Percentiles rank a stretch among this genome's conserved stretches.
Conservation (phyloP, 495 filamentous ascomycete species). For the Rhypophila decipiens region DNA sequence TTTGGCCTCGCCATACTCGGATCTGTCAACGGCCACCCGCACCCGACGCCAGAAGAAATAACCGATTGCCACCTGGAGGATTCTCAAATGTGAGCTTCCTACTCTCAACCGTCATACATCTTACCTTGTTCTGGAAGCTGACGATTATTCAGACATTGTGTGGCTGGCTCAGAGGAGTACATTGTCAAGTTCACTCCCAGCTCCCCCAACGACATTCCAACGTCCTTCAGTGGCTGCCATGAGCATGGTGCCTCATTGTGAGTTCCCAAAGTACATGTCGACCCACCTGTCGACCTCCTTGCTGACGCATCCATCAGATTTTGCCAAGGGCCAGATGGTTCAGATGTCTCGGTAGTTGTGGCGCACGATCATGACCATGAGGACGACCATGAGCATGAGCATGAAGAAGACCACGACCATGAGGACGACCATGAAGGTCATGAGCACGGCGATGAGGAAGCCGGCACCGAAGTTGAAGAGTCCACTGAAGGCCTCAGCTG, state of each 20-base stretch:
- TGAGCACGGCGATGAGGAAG: background rate
- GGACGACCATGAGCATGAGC: conserved; percentile 17
- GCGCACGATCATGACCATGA: conserved; percentile 6
- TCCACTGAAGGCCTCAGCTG: conserved; percentile 42
- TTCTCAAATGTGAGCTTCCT: background rate
- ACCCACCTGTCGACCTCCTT: no score
- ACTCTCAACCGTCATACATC: no score
- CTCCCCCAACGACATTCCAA: conserved; percentile 9
- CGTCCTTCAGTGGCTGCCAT: conserved; percentile 8
- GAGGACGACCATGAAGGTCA: conserved; percentile 5
- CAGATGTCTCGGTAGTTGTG: no score
- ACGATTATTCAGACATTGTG: conserved; percentile 7
- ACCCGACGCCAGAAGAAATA: background rate
- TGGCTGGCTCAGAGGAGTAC: conserved; percentile 11
- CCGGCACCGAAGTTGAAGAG: conserved; percentile 10
- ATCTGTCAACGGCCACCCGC: no score
- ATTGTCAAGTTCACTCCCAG: conserved; percentile 7
- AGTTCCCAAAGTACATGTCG: no score
- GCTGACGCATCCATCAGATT: conserved; percentile 36
- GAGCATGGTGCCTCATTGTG: conserved; percentile 6
- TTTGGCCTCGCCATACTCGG: no score
- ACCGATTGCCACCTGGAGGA: background rate
- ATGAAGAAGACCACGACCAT: conserved; percentile 8
- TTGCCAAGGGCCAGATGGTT: conserved; percentile 33
- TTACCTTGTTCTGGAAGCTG: background rate